Percentiles rank a stretch among this genome's conserved stretches.
These are phyloP conservation scores for Amylostereum areolatum DNA, from an alignment of 1,284 basidiomycete species.

Conservation along the genomic window DNA sequence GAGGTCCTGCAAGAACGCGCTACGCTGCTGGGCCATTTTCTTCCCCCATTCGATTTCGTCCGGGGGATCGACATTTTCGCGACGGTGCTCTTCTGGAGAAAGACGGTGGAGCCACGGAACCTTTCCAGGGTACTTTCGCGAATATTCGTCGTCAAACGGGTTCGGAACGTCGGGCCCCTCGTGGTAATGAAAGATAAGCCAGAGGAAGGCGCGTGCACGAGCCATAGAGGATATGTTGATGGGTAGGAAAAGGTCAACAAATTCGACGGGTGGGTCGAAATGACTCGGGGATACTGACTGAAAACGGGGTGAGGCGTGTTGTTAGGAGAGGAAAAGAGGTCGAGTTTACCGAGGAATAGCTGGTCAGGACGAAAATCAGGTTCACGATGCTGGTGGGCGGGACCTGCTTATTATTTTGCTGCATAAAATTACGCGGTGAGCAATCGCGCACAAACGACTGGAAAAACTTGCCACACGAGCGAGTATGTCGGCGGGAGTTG, in stretches of 20 bases:
- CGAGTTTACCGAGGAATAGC: slow-evolving; percentile 54
- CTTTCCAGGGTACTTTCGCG: slow-evolving; percentile 29
- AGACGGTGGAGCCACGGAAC: slow-evolving; percentile 30
- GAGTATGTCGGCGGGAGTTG: slow-evolving; percentile 66
- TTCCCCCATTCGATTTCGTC: slow-evolving; percentile 37
- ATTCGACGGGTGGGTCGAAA: slow-evolving; percentile 70
- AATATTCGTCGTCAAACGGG: slow-evolving; percentile 38
- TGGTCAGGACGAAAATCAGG: slow-evolving; percentile 70
- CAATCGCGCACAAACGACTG: neutral
- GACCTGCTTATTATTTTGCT: slow-evolving; percentile 47
- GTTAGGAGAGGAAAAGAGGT: slow-evolving; percentile 4
- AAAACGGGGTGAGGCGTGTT: neutral
- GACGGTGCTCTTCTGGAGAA: slow-evolving; percentile 27
- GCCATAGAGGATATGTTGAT: slow-evolving; percentile 63
- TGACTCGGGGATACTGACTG: slow-evolving; percentile 67
- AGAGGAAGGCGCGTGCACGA: slow-evolving; percentile 66
- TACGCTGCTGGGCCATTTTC: slow-evolving; percentile 31
- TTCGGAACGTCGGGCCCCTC: slow-evolving; percentile 33
- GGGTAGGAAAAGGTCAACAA: slow-evolving; percentile 78
- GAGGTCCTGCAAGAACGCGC: slow-evolving; percentile 34
- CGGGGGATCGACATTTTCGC: slow-evolving; percentile 34
- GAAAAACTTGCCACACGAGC: slow-evolving; percentile 45
- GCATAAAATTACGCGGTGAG: slow-evolving; percentile 2
- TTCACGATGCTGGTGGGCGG: slow-evolving; percentile 81
- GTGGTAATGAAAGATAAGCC: slow-evolving; percentile 46